These are phyloP conservation scores for Ploettnerulaceae sp. DNA, from an alignment of 2,329 filamentous ascomycete species.

Conservation along the genomic window DNA sequence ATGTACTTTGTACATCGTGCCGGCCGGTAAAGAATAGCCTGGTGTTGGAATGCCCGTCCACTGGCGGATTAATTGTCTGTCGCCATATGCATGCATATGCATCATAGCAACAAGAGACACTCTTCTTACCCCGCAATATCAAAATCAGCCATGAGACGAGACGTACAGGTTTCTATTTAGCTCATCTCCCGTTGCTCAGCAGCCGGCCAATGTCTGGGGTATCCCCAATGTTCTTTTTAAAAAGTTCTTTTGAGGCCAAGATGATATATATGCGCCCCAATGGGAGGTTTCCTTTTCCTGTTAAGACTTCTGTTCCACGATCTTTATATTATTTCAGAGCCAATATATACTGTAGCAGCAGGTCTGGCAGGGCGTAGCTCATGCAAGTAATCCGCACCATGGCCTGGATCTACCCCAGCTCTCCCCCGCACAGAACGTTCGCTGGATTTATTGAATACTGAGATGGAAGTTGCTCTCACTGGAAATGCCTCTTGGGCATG, in stretches of 20 bases:
- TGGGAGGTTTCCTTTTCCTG: background rate
- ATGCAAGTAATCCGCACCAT: background rate
- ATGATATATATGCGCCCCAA: slow-evolving; percentile 9
- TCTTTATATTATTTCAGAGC: background rate
- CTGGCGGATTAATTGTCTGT: background rate
- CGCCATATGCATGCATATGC: too few species aligned
- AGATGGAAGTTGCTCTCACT: background rate
- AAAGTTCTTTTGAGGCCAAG: too few species aligned
- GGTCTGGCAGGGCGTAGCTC: background rate
- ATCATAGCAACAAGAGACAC: background rate
- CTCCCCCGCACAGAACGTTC: slow-evolving; percentile 6
- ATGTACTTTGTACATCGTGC: background rate
- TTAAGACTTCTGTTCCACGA: background rate
- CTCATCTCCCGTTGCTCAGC: too few species aligned
- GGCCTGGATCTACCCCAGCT: slow-evolving; percentile 15
- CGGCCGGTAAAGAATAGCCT: background rate
- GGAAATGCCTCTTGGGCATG: slow-evolving; percentile 2
- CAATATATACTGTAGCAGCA: slow-evolving; percentile 4
- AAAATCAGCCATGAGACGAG: too few species aligned
- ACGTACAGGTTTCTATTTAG: too few species aligned
- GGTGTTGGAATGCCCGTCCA: background rate
- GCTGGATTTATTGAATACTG: background rate
- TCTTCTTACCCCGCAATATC: background rate
- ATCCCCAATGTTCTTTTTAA: too few species aligned
- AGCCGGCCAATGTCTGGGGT: too few species aligned